Conservation (phyloP, 2,329 filamentous ascomycete species). For the Epichloe uncinata region DNA sequence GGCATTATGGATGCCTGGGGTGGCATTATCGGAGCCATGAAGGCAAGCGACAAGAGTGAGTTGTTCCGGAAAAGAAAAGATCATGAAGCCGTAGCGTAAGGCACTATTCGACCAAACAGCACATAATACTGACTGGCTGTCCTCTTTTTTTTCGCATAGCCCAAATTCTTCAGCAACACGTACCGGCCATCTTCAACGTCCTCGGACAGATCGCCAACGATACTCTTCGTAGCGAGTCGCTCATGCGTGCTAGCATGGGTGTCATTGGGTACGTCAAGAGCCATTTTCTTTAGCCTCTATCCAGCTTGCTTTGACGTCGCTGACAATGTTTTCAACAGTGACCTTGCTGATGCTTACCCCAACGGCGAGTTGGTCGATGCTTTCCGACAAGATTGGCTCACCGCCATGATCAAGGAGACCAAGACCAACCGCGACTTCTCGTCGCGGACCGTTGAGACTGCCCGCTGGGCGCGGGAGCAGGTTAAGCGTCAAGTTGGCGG, state of each 20-base stretch:
- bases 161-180: constrained; percentile 58
- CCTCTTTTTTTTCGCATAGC: constrained; percentile 31
- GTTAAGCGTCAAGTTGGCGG: constrained; percentile 78
- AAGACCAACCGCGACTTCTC: constrained; percentile 80
- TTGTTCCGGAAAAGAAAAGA: constrained; percentile 6
- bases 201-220: constrained; percentile 71
- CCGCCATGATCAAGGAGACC: constrained; percentile 79
- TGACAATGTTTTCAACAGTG: constrained; percentile 38
- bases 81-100: no score
- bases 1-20: constrained; percentile 99
- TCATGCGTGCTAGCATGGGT: constrained; percentile 92
- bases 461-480: constrained; percentile 93
- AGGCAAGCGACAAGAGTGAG: constrained; percentile 63
- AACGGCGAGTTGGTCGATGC: constrained; percentile 71
- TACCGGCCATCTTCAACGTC: constrained; percentile 77
- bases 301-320: neutral
- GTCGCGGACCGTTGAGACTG: constrained; percentile 77
- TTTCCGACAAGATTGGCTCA: constrained; percentile 88
- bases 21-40: constrained; percentile 91
- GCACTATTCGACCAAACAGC: no score
- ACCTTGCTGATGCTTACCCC: constrained; percentile 87
- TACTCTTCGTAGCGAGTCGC: constrained; percentile 75
- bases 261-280: constrained; percentile 67
- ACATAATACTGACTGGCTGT: neutral
- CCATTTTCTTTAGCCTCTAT: neutral